Conservation (phyloP, 495 filamentous ascomycete genomes). For the Aspergillus coremiiformis region DNA sequence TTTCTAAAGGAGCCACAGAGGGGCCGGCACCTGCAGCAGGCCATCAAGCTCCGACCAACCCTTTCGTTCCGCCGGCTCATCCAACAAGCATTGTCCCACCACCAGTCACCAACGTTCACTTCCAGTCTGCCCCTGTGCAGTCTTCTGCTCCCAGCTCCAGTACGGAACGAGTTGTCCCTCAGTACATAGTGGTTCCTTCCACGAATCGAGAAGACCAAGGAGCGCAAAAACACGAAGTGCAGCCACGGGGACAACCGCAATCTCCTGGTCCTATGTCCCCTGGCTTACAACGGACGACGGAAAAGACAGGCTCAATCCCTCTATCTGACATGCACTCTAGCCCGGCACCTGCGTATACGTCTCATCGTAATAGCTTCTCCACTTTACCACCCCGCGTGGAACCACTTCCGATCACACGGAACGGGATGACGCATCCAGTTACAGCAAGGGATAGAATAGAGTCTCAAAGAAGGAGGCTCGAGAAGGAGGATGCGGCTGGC, state of each 20-base stretch:
- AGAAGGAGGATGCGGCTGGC: slow-evolving; percentile 54
- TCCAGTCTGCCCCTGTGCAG: slow-evolving; percentile 6
- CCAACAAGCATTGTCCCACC: neutral
- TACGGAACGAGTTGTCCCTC: slow-evolving; percentile 19
- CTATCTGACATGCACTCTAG: slow-evolving; percentile 36
- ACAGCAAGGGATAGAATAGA: slow-evolving; percentile 40
- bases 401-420: slow-evolving; percentile 15
- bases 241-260: slow-evolving; percentile 2
- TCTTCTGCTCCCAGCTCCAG: slow-evolving; percentile 13
- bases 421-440: slow-evolving; percentile 20
- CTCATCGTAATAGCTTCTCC: slow-evolving; percentile 9
- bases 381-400: slow-evolving; percentile 24
- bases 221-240: neutral
- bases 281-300: slow-evolving; percentile 34
- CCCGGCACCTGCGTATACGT: slow-evolving; percentile 30
- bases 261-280: slow-evolving; percentile 35
- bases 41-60: slow-evolving; percentile 1
- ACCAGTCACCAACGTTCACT: slow-evolving; percentile 7
- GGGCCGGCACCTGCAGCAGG: neutral
- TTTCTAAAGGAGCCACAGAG: neutral
- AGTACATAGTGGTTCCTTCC: slow-evolving; percentile 27
- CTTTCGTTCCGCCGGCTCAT: slow-evolving; percentile 3
- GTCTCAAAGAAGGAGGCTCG: slow-evolving; percentile 47
- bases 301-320: slow-evolving; percentile 37
- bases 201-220: no score